phyloP scores from a whole-genome alignment of 768 basidiomycete species.

The Galerina marginata region DNA sequence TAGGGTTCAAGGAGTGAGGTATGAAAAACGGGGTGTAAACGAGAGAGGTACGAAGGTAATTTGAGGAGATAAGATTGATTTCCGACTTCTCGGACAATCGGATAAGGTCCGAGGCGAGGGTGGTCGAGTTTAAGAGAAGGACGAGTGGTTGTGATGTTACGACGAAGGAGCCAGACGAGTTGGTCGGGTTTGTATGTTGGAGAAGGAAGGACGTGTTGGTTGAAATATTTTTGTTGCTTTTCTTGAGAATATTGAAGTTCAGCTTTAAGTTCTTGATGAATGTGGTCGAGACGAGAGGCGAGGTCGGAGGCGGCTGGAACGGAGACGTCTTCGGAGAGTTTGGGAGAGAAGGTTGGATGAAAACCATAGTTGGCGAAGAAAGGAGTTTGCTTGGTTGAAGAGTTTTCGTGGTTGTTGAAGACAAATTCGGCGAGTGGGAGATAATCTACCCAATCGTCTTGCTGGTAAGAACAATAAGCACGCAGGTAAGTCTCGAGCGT shows the following conservation, averaged over 20 bases:
- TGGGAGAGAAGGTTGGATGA: no score
- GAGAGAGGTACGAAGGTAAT: slow-evolving; percentile 36
- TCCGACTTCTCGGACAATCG: slow-evolving; percentile 20
- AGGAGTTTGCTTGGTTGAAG: slow-evolving; percentile 30
- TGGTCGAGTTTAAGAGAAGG: slow-evolving; percentile 38
- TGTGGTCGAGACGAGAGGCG: no score
- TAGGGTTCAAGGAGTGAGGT: slow-evolving; percentile 41
- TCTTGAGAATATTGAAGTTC: no score
- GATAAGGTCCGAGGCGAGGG: slow-evolving; percentile 27
- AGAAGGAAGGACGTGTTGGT: slow-evolving; percentile 27
- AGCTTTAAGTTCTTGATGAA: no score
- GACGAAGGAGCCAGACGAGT: slow-evolving; percentile 41
- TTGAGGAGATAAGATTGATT: slow-evolving; percentile 31
- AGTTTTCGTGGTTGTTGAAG: slow-evolving; percentile 41
- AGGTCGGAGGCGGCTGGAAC: no score
- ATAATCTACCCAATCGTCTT: slow-evolving; percentile 44
- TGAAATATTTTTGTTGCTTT: slow-evolving; percentile 24
- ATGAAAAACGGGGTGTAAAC: slow-evolving; percentile 46
- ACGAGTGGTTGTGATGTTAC: slow-evolving; percentile 46
- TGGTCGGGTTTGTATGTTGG: slow-evolving; percentile 37
- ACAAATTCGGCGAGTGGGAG: slow-evolving; percentile 47
- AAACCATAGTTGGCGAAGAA: slow-evolving; percentile 37
- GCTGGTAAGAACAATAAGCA: slow-evolving; percentile 26
- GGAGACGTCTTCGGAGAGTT: no score
- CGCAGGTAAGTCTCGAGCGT: slow-evolving; percentile 41